A percentile compares a stretch with the other conserved stretches of the same genome.
These are phyloP conservation scores for Fomes fomentarius DNA, from an alignment of 1,284 basidiomycete species.

Conservation along the genomic window DNA sequence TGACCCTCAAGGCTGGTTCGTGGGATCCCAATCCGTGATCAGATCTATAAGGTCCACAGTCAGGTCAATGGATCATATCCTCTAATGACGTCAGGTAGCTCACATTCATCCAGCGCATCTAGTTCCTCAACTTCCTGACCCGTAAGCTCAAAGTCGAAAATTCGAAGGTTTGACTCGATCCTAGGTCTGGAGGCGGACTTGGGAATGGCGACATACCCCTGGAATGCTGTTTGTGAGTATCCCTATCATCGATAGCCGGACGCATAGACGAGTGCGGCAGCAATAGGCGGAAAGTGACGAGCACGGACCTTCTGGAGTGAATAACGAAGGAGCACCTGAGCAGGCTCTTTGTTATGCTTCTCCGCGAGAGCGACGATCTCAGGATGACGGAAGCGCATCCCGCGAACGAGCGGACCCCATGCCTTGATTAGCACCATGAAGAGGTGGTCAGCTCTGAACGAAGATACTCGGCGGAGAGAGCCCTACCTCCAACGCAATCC, in stretches of 20 bases:
- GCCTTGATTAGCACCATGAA: slow-evolving; percentile 47
- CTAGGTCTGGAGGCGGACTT: slow-evolving; percentile 60
- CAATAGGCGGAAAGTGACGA: not conserved
- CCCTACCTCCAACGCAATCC: slow-evolving; percentile 65
- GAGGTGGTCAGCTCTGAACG: too few relatives aligned
- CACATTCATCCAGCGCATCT: slow-evolving; percentile 61
- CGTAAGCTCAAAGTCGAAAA: slow-evolving; percentile 62
- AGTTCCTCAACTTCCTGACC: slow-evolving; percentile 52
- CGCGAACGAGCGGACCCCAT: slow-evolving; percentile 58
- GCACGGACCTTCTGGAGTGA: slow-evolving; percentile 73
- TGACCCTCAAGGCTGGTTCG: slow-evolving; percentile 35
- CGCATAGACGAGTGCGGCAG: not conserved
- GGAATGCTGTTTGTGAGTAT: not conserved
- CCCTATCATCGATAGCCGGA: not conserved
- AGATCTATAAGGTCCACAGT: slow-evolving; percentile 35
- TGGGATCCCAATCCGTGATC: slow-evolving; percentile 58
- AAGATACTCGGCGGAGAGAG: slow-evolving; percentile 27
- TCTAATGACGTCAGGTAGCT: not conserved
- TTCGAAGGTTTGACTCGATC: slow-evolving; percentile 58
- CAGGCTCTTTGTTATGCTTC: slow-evolving; percentile 63
- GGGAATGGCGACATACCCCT: slow-evolving; percentile 62
- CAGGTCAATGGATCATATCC: not conserved
- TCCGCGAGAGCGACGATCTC: slow-evolving; percentile 42
- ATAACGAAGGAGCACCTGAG: slow-evolving; percentile 76
- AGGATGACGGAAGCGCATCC: slow-evolving; percentile 53